These are phyloP conservation scores for Aphanomyces cochlioides DNA, from an alignment of 352 stramenopile species.

Conservation along the genomic window DNA sequence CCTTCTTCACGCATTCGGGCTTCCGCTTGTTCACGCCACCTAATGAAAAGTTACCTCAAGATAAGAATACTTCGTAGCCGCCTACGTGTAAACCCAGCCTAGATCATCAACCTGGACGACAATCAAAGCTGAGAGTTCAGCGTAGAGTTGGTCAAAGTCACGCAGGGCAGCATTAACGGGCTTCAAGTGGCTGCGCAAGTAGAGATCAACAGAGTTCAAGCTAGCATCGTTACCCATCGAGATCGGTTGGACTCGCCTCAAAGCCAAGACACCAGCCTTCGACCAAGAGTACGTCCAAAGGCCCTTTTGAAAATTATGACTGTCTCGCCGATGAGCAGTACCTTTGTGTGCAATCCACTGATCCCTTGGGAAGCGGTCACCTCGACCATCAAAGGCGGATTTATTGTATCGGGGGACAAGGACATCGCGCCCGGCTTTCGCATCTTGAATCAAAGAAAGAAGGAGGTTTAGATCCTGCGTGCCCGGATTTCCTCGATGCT, in stretches of 20 bases:
- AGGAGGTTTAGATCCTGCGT: conserved; percentile 77
- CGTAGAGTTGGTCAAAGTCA: conserved; percentile 64
- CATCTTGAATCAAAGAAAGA: conserved; percentile 53
- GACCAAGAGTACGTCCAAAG: conserved; percentile 74
- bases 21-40: conserved; percentile 81
- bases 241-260: conserved; percentile 34
- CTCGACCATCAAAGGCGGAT: conserved; percentile 61
- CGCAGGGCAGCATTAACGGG: conserved; percentile 61
- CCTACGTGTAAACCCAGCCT: conserved; percentile 80
- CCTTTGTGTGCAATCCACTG: conserved; percentile 62
- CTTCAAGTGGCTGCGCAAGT: conserved; percentile 36
- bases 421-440: conserved; percentile 42
- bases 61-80: conserved; percentile 15
- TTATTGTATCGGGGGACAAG: conserved; percentile 81
- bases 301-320: conserved; percentile 36
- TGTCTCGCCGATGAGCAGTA: conserved; percentile 23
- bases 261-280: conserved; percentile 87
- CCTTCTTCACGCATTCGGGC: conserved; percentile 51
- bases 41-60: conserved; percentile 21
- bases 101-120: conserved; percentile 69
- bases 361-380: conserved; percentile 54
- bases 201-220: neutral
- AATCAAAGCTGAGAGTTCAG: conserved; percentile 58
- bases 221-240: neutral
- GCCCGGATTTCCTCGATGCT: conserved; percentile 79